Evolutionary conservation across 805 yeast genomes (phyloP).

Genomic region (Suhomyces xylopsoci): DNA sequence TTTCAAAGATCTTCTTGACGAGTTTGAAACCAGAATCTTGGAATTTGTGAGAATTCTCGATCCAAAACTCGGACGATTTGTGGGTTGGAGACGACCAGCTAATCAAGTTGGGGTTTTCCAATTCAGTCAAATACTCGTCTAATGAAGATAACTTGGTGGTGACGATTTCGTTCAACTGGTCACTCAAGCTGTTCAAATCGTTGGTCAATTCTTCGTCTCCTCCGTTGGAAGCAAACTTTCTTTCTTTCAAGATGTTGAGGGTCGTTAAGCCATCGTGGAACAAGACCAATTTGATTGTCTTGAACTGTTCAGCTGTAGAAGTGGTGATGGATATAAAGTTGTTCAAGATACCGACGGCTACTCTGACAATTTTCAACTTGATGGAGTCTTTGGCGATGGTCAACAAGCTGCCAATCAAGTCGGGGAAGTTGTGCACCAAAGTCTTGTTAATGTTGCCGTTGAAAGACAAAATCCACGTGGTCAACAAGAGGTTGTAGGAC

Average conservation of each 20-base stretch:
- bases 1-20: conserved; percentile 56
- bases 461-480: conserved; percentile 85
- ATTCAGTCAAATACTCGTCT: conserved; percentile 86
- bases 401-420: conserved; percentile 50
- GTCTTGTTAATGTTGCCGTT: conserved; percentile 48
- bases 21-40: conserved; percentile 74
- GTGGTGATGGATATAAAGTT: conserved; percentile 48
- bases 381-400: conserved; percentile 72
- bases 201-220: conserved; percentile 79
- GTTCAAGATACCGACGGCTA: conserved; percentile 71
- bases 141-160: conserved; percentile 75
- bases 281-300: conserved; percentile 62
- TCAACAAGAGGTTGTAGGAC: conserved; percentile 73
- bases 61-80: conserved; percentile 84
- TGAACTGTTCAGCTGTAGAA: conserved; percentile 34
- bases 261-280: conserved; percentile 73
- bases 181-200: conserved; percentile 61
- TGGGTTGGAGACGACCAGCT: conserved; percentile 89
- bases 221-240: conserved; percentile 74
- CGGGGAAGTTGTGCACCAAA: conserved; percentile 52
- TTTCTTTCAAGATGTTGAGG: conserved; percentile 65
- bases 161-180: conserved; percentile 66
- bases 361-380: conserved; percentile 86
- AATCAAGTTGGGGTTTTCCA: conserved; percentile 69
- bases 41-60: conserved; percentile 72